These are phyloP conservation scores for Aristolochia contorta DNA, from an alignment of 164 flowering plant species.

Conservation along the genomic window DNA sequence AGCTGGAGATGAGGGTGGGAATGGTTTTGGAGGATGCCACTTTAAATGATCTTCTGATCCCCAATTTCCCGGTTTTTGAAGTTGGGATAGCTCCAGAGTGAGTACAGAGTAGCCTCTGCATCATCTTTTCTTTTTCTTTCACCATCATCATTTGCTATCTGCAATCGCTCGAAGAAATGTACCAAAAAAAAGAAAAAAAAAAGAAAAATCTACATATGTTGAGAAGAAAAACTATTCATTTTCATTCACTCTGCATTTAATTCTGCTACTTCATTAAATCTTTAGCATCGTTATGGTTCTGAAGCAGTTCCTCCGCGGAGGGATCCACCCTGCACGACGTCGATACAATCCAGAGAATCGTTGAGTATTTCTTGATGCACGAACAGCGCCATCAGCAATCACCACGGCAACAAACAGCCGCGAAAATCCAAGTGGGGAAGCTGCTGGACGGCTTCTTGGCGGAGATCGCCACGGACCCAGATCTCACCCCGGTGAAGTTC, in stretches of 20 bases:
- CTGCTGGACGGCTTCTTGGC: conserved; percentile 69
- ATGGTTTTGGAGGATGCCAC: conserved; percentile 61
- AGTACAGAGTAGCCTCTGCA: too few relatives aligned
- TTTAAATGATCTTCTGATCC: conserved; percentile 62
- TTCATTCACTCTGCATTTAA: neutral
- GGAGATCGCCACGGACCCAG: conserved; percentile 67
- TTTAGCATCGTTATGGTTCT: neutral
- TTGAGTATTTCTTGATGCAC: conserved; percentile 66
- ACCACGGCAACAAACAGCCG: conserved; percentile 19
- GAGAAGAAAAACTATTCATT: neutral
- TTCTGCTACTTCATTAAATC: too few relatives aligned
- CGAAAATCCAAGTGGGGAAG: conserved; percentile 37
- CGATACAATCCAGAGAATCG: conserved; percentile 56
- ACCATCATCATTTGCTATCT: neutral
- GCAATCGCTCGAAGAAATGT: too few relatives aligned
- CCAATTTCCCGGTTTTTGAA: conserved; percentile 26
- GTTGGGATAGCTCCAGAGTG: conserved; percentile 17
- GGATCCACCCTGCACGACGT: conserved; percentile 44
- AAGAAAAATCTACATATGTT: too few relatives aligned
- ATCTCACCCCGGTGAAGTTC: conserved; percentile 56
- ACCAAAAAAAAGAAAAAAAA: too few relatives aligned
- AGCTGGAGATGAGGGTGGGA: conserved; percentile 77
- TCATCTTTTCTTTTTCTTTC: neutral
- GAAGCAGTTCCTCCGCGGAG: conserved; percentile 26
- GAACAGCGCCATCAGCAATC: conserved; percentile 36